A percentile compares a stretch with the other conserved stretches of the same genome.
These are phyloP conservation scores for Coccomyxa sp. DNA, from an alignment of 139 green algal species.

Conservation along the genomic window DNA sequence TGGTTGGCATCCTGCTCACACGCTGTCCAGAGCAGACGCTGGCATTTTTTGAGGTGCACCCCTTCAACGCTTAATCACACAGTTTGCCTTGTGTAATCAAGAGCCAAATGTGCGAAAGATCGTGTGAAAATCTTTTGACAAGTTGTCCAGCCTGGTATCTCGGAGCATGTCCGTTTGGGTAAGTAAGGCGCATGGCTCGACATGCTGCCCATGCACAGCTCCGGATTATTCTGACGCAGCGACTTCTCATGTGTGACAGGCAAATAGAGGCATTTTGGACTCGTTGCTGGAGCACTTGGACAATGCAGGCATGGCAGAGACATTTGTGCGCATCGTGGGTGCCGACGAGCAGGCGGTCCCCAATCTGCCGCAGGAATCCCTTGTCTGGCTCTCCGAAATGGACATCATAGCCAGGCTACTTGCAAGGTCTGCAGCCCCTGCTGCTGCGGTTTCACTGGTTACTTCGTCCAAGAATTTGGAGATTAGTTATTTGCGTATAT, in stretches of 20 bases:
- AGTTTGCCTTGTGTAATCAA: neutral
- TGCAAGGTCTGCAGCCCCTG: constrained; percentile 13
- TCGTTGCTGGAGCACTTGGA: constrained; percentile 62
- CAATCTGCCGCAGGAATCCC: constrained; percentile 26
- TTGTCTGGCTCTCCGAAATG: constrained; percentile 75
- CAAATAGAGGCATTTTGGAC: constrained; percentile 31
- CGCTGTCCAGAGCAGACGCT: constrained; percentile 58
- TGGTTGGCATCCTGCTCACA: constrained; percentile 76
- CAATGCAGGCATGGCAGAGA: constrained; percentile 76
- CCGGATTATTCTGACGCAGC: too few species aligned
- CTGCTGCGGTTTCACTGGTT: too few species aligned
- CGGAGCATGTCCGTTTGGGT: too few species aligned
- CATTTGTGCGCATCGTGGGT: constrained; percentile 78
- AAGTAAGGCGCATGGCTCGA: too few species aligned
- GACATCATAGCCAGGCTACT: constrained; percentile 66
- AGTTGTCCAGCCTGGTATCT: too few species aligned
- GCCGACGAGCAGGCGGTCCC: constrained; percentile 75
- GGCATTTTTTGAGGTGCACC: constrained; percentile 53
- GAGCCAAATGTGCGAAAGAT: too few species aligned
- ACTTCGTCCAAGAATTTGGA: too few species aligned
- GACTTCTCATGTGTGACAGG: neutral
- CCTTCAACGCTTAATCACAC: neutral
- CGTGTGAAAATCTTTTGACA: too few species aligned
- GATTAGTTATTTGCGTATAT: too few species aligned
- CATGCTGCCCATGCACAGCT: too few species aligned